phyloP scores from a whole-genome alignment of 768 basidiomycete genomes.

The Pseudohyphozyma bogoriensis region DNA sequence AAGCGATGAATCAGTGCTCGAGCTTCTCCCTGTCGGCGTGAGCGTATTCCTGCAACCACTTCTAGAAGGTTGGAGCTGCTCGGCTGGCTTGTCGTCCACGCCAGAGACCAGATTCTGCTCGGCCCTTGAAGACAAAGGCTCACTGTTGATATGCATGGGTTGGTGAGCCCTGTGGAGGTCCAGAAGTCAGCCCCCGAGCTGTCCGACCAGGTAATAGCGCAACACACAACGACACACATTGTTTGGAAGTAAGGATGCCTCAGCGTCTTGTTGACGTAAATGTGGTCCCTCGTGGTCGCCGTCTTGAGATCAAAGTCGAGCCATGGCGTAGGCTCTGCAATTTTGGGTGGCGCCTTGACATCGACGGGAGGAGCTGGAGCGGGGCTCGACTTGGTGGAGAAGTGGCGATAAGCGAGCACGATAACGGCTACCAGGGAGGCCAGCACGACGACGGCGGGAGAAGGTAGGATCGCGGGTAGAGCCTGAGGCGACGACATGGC shows the following conservation, averaged over 20 bases:
- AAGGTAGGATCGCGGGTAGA: not conserved
- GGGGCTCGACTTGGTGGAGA: too few relatives aligned
- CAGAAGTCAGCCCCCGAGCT: not conserved
- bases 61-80: too few relatives aligned
- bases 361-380: too few relatives aligned
- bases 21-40: too few relatives aligned
- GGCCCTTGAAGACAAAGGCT: not conserved
- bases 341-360: not conserved
- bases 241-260: slow-evolving; percentile 32
- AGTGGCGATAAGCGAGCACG: too few relatives aligned
- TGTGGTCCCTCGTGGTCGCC: slow-evolving; percentile 28
- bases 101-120: not conserved
- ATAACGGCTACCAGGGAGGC: not conserved
- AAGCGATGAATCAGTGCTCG: too few relatives aligned
- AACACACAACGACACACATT: not conserved
- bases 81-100: too few relatives aligned
- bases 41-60: too few relatives aligned
- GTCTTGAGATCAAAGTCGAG: slow-evolving; percentile 26
- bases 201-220: not conserved
- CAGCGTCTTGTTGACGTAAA: slow-evolving; percentile 30
- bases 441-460: not conserved
- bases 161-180: slow-evolving; percentile 38
- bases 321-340: slow-evolving; percentile 25
- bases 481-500: not conserved
- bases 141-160: slow-evolving; percentile 37